These are phyloP conservation scores for Medicago arabica DNA, from an alignment of 306 rosid genomes.

Conservation along the genomic window DNA sequence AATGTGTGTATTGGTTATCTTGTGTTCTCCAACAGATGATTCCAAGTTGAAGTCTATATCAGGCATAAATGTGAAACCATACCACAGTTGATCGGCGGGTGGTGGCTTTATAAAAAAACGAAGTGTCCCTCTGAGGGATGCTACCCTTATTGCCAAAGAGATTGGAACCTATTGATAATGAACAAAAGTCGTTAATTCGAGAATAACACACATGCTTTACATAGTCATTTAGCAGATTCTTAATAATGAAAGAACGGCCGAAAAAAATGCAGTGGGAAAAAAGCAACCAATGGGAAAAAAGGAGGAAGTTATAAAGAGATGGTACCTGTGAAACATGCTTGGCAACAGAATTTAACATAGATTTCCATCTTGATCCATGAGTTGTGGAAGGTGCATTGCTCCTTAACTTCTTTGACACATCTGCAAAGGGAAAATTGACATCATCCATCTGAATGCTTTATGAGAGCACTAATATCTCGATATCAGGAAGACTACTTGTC, in stretches of 20 bases:
- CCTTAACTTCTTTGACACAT: conserved; percentile 56
- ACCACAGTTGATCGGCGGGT: conserved; percentile 93
- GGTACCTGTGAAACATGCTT: conserved; percentile 94
- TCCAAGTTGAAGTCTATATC: conserved; percentile 77
- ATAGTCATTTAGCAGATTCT: conserved; percentile 7
- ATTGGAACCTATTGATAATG: conserved; percentile 75
- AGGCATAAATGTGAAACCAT: conserved; percentile 92
- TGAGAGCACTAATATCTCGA: conserved; percentile 4
- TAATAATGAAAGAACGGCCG: conserved; percentile 22
- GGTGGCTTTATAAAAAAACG: conserved; percentile 93
- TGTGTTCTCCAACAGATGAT: conserved; percentile 85
- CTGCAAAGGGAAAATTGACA: conserved; percentile 52
- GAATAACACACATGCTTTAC: conserved; percentile 10
- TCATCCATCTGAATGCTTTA: conserved; percentile 37
- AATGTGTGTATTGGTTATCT: conserved; percentile 70
- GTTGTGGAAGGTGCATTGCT: conserved; percentile 48
- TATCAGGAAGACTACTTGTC: conserved; percentile 10
- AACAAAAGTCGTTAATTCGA: conserved; percentile 45
- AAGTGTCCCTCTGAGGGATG: conserved; percentile 84
- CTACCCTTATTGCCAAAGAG: conserved; percentile 73
- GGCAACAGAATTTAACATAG: conserved; percentile 69
- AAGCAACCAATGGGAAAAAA: neutral
- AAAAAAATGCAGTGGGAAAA: neutral
- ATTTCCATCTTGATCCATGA: conserved; percentile 75
- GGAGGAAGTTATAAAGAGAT: conserved; percentile 22